Evolutionary conservation across 2,329 filamentous ascomycete genomes (phyloP), one percentile per base, ranked within the genome.

Genomic region (Sclerotinia subarctica): DNA sequence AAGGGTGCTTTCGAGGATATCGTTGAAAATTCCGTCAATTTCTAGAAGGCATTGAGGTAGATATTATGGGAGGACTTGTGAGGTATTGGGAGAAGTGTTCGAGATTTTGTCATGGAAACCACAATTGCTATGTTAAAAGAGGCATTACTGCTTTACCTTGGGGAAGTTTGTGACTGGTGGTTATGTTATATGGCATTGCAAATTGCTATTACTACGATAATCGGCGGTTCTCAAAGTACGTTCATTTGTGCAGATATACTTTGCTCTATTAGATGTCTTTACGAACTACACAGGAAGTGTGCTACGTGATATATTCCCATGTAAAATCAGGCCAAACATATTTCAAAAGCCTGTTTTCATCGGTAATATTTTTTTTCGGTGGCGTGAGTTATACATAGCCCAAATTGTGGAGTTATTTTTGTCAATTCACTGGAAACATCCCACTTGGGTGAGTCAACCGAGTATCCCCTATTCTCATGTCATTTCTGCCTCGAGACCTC

Each of bases 361-460:
- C 11, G 15, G 8, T 26, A 13, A 11, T 11, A 38, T 6, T 19
- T 32, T 0, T 19, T 26, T 63, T 3, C 7, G 13, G 8, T 38
- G 29, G 2, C 44, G 10, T 26, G 32, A 42, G 11, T 42, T 26
- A 15, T 5, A 13, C 1, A 32, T 5, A 10, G 35, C 13, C 51
- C 8, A 13, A 2, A 63, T 51, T 26, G n/a, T 63, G 46, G 59
- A 51, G 46, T 51, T 13, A 17, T 19, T 38, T 51, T 26, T 32
- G 26, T 17, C 59, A 38, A 63, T 63, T 63, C 59, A 63, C 59
- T 21, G 3, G 19, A 63, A 63, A 51, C n/a, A 38, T 38, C n/a
- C 46, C 46, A 63, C 59, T 35, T 35, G 35, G 24, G 24, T 60
- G 26, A 19, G 44, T 51, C 59, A 63, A 62, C 29, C n/a, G 46